Evolutionary conservation across 495 filamentous ascomycete genomes (phyloP).

Genomic region (Viridothelium virens): DNA sequence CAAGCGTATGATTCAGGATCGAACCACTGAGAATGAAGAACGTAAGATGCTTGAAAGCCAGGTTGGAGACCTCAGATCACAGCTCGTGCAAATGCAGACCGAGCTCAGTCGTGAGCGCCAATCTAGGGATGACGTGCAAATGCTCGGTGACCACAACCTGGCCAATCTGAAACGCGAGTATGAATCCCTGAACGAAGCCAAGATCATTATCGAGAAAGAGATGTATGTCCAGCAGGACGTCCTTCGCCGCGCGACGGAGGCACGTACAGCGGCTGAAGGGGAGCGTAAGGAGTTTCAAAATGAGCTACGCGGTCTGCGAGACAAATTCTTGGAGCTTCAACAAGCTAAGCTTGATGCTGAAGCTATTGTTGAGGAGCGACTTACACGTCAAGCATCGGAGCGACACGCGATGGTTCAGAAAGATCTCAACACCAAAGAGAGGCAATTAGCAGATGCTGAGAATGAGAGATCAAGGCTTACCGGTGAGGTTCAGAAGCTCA

Average conservation of each 20-base stretch:
- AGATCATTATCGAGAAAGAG: slow-evolving; percentile 96
- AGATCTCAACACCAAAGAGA: slow-evolving; percentile 67
- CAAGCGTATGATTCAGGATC: slow-evolving; percentile 74
- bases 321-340: slow-evolving; percentile 75
- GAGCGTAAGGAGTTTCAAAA: slow-evolving; percentile 82
- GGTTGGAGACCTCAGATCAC: slow-evolving; percentile 73
- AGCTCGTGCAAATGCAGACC: slow-evolving; percentile 76
- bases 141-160: slow-evolving; percentile 84
- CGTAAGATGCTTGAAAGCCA: slow-evolving; percentile 82
- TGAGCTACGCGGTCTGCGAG: slow-evolving; percentile 73
- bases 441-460: slow-evolving; percentile 64
- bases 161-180: slow-evolving; percentile 75
- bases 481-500: slow-evolving; percentile 69
- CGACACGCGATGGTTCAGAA: slow-evolving; percentile 67
- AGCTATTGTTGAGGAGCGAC: slow-evolving; percentile 66
- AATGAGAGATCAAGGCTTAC: slow-evolving; percentile 66
- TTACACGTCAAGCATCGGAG: slow-evolving; percentile 70
- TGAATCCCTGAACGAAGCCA: slow-evolving; percentile 81
- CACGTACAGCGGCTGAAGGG: slow-evolving; percentile 65
- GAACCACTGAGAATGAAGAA: slow-evolving; percentile 84
- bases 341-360: slow-evolving; percentile 78
- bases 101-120: slow-evolving; percentile 89
- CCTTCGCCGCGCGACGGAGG: slow-evolving; percentile 78
- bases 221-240: slow-evolving; percentile 97
- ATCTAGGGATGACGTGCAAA: slow-evolving; percentile 89